Base-by-base conservation (phyloP, 106 monocot species). In the Xerophyta viscosa region DNA sequence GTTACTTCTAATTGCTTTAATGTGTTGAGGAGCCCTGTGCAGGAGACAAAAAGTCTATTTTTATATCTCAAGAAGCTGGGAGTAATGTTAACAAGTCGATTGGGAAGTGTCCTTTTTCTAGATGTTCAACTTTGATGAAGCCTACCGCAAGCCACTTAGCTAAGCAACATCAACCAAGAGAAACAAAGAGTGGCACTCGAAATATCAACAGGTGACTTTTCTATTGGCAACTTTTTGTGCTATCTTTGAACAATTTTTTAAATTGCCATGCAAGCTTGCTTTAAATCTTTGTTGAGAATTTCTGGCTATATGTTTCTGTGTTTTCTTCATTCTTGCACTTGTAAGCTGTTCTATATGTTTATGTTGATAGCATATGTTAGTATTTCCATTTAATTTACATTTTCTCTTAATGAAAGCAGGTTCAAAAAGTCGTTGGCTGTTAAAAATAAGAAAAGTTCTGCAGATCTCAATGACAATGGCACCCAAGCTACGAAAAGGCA, bases 91-190 rank as follows among this genome's bases (percentile, higher is more conserved):
- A 22, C 10, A 71, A 69, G 50, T 52, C 48, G 23, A 14, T 53
- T 8, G 15, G 9, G 8, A 84, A 66, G 52, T 29, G 41, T 14
- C 58, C 54, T 18, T 41, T 68, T 37, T 41, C 63, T 31, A 81
- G 43, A 43, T 10, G 67, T 41, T 78, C 93, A 22, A 88, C 74
- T 50, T 75, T 88, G 42, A 84, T 88, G 93, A 94, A 88, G 57
- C 80, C 88, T 46, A 94, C 93, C 41, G 77, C 74, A 64, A 78
- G 84, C 66, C 80, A 78, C 23, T 57, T 94, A 71, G 88, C 88
- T 46, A 84, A 74, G 48, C 73, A 81, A 77, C 74, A 61, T 55
- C 37, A 33, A 26, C 43, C 29, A 49, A 27, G 29, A n/a, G 53
- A 63, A 37, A 41, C 47, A 20, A 70, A 56, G 41, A 29, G 25